Percentiles rank a stretch among this genome's conserved stretches.
phyloP scores from a whole-genome alignment of 495 filamentous ascomycete genomes.

The Aspergillus bertholletiae region DNA sequence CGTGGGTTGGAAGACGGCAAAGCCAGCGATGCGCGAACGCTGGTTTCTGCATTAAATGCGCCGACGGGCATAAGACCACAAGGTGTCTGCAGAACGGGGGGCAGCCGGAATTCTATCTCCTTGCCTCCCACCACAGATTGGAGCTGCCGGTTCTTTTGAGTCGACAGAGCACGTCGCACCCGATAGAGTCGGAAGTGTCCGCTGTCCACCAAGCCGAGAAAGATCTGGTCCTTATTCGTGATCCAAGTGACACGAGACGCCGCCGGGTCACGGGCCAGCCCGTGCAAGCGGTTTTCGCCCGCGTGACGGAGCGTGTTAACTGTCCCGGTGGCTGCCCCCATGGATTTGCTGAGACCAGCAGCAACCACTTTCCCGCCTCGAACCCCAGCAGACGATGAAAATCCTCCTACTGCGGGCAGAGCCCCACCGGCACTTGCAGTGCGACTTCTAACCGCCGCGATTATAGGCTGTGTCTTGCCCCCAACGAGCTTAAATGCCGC shows the following conservation, averaged over 20 bases:
- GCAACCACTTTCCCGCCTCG: conserved; percentile 77
- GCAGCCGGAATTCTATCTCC: conserved; percentile 63
- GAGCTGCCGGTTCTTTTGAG: conserved; percentile 43
- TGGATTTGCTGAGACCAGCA: conserved; percentile 76
- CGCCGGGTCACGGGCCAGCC: conserved; percentile 42
- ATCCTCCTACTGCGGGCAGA: conserved; percentile 40
- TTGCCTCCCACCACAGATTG: conserved; percentile 52
- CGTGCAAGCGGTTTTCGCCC: conserved; percentile 77
- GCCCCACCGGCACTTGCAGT: conserved; percentile 47
- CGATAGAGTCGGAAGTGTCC: conserved; percentile 62
- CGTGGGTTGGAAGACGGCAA: conserved; percentile 34
- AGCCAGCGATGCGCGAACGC: conserved; percentile 28
- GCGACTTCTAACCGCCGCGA: conserved; percentile 53
- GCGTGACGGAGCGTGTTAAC: conserved; percentile 77
- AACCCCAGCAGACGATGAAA: conserved; percentile 63
- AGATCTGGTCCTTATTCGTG: conserved; percentile 29
- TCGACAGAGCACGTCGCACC: conserved; percentile 45
- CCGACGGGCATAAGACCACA: conserved; percentile 37
- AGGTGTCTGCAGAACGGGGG: conserved; percentile 32
- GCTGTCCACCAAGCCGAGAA: conserved; percentile 36
- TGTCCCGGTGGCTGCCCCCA: conserved; percentile 74
- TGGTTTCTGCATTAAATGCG: conserved; percentile 25
- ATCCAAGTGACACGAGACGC: conserved; percentile 42
- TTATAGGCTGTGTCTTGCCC: conserved; percentile 55
- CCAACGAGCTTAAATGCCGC: conserved; percentile 57